A percentile compares a stretch with the other conserved stretches of the same genome.
Evolutionary conservation across 257 asterid genomes (phyloP).

Genomic region (Echites panduratus): DNA sequence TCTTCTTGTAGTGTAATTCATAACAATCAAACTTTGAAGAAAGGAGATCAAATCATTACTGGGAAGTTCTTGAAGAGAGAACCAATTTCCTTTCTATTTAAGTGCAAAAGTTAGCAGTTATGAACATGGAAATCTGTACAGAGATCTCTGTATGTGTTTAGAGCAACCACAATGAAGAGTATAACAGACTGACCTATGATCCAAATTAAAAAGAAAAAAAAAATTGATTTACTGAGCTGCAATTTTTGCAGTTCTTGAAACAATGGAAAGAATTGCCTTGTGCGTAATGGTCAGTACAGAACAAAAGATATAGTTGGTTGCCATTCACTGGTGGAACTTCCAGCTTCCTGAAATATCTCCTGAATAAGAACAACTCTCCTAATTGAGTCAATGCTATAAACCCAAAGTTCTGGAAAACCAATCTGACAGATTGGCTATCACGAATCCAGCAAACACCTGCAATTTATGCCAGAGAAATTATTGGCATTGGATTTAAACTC

Average conservation of each 20-base stretch:
- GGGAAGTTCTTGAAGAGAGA: not conserved
- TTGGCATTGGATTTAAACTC: not conserved
- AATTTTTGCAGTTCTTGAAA: constrained; percentile 1
- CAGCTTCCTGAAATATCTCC: not conserved
- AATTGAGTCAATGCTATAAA: constrained; percentile 31
- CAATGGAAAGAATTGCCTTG: constrained; percentile 6
- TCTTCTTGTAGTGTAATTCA: not conserved
- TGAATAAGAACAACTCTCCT: not conserved
- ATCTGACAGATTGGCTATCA: constrained; percentile 79
- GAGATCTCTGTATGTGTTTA: not conserved
- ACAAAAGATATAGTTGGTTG: constrained; percentile 11
- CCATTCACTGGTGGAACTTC: not conserved
- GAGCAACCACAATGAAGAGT: constrained; percentile 2
- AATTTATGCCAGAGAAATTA: constrained; percentile 7
- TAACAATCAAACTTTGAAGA: not conserved
- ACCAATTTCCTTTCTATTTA: not conserved
- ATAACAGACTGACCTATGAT: not conserved
- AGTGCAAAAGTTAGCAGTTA: not conserved
- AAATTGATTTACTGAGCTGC: not conserved
- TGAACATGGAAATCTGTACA: constrained; percentile 6
- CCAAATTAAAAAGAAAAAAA: no score
- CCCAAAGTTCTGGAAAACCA: constrained; percentile 55
- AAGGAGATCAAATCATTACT: not conserved
- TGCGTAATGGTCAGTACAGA: constrained; percentile 1
- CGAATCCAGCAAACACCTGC: constrained; percentile 91